Evolutionary conservation across 2,329 filamentous ascomycete genomes (phyloP).

Genomic region (Pezicula rhizophila): DNA sequence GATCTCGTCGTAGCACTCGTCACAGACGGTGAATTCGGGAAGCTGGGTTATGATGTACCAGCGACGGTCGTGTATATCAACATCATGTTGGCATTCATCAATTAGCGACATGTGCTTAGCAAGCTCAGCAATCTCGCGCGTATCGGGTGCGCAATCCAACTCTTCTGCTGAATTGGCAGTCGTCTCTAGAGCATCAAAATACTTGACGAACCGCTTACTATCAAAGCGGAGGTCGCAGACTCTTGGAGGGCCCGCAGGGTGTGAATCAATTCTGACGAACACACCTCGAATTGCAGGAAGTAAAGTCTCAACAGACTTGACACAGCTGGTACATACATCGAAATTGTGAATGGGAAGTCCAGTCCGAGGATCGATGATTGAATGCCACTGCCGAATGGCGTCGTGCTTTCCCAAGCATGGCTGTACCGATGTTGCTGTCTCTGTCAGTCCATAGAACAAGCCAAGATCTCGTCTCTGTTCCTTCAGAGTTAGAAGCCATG

Average conservation of each 20-base stretch:
- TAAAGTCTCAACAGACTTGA: slow-evolving; percentile 63
- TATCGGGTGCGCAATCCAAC: slow-evolving; percentile 16
- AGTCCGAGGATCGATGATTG: slow-evolving; percentile 63
- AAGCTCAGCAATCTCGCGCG: slow-evolving; percentile 19
- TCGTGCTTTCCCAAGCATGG: slow-evolving; percentile 53
- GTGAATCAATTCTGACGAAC: slow-evolving; percentile 41
- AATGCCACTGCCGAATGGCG: slow-evolving; percentile 64
- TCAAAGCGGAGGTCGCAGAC: slow-evolving; percentile 65
- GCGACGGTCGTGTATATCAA: slow-evolving; percentile 48
- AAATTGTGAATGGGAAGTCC: slow-evolving; percentile 63
- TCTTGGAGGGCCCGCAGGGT: slow-evolving; percentile 41
- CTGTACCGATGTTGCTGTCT: slow-evolving; percentile 49
- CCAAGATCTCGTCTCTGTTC: slow-evolving; percentile 59
- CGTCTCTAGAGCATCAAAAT: slow-evolving; percentile 56
- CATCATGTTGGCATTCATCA: slow-evolving; percentile 29
- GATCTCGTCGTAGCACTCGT: slow-evolving; percentile 77
- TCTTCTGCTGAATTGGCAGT: slow-evolving; percentile 45
- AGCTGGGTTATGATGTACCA: slow-evolving; percentile 78
- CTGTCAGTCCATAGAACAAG: slow-evolving; percentile 63
- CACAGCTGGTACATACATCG: slow-evolving; percentile 68
- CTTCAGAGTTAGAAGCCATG: slow-evolving; percentile 75
- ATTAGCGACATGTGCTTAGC: slow-evolving; percentile 15
- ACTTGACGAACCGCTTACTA: slow-evolving; percentile 48
- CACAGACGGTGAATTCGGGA: slow-evolving; percentile 76
- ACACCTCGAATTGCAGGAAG: slow-evolving; percentile 66